These are phyloP conservation scores for Friedmanniomyces simplex DNA, from an alignment of 495 filamentous ascomycete genomes.

Conservation along the genomic window DNA sequence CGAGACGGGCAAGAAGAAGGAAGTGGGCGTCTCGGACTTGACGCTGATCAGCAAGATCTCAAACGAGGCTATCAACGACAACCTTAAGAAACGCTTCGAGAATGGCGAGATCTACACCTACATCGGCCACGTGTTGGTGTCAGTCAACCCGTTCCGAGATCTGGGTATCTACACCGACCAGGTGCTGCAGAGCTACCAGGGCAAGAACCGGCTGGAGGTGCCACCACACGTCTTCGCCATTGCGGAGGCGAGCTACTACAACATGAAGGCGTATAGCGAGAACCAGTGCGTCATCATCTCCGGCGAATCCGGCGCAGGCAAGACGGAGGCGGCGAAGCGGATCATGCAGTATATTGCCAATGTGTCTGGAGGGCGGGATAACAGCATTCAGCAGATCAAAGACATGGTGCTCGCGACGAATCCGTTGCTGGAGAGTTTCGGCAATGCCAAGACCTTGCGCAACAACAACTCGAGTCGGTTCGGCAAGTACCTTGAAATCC, in stretches of 20 bases:
- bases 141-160: constrained; percentile 97
- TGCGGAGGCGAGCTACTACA: constrained; percentile 93
- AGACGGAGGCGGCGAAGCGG: constrained; percentile 98
- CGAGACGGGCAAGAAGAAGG: constrained; percentile 96
- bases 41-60: constrained; percentile 97
- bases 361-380: constrained; percentile 78
- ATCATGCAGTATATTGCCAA: constrained; percentile 99
- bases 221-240: constrained; percentile 97
- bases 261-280: constrained; percentile 99
- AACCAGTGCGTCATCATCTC: constrained; percentile 99
- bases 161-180: constrained; percentile 96
- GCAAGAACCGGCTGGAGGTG: constrained; percentile 92
- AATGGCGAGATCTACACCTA: constrained; percentile 98
- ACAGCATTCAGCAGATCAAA: constrained; percentile 94
- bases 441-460: constrained; percentile 92
- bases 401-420: constrained; percentile 99
- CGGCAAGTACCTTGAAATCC: constrained; percentile 95
- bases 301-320: constrained; percentile 95
- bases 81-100: constrained; percentile 93
- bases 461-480: constrained; percentile 99
- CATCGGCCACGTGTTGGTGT: constrained; percentile 98
- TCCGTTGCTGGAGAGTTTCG: constrained; percentile 92
- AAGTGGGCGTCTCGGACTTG: constrained; percentile 95
- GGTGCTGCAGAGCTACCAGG: constrained; percentile 81
- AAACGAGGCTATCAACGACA: constrained; percentile 98